A percentile compares a stretch with the other conserved stretches of the same genome.
Evolutionary conservation across 305 asterid species (phyloP).

Genomic region (Fraxinus albicans): DNA sequence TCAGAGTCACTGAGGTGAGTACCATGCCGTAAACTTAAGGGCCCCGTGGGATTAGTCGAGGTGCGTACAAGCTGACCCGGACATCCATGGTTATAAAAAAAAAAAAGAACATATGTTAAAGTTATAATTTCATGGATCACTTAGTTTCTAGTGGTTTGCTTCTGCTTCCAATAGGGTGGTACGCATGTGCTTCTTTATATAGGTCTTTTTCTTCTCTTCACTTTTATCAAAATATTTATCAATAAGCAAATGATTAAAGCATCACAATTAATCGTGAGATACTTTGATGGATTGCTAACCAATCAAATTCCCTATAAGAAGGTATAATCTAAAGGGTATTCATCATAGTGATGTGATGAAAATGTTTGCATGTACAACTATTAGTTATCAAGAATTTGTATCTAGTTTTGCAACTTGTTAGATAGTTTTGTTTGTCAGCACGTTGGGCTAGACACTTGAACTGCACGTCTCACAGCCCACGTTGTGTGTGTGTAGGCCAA

Average conservation of each 20-base stretch:
- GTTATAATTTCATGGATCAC: conserved; percentile 42
- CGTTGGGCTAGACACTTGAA: background rate
- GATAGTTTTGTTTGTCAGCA: background rate
- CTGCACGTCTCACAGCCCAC: conserved; percentile 26
- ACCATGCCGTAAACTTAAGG: too few species aligned
- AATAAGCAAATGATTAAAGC: conserved; percentile 36
- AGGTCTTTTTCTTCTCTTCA: conserved; percentile 16
- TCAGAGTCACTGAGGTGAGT: too few species aligned
- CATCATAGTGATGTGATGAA: conserved; percentile 8
- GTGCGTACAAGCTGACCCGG: too few species aligned
- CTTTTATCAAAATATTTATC: conserved; percentile 21
- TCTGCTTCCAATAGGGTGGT: conserved; percentile 47
- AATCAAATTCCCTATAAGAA: background rate
- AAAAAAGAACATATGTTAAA: background rate
- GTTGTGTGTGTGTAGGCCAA: background rate
- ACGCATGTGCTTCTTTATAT: conserved; percentile 67
- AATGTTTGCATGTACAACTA: background rate
- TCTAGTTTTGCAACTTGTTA: conserved; percentile 23
- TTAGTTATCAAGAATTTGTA: conserved; percentile 12
- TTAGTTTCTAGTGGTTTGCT: conserved; percentile 29
- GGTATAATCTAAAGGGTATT: conserved; percentile 9
- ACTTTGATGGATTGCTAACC: conserved; percentile 15
- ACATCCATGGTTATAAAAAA: too few species aligned
- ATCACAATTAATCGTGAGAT: conserved; percentile 26
- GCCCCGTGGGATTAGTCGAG: too few species aligned